Base-by-base conservation (phyloP, 441 rosid genomes). In the Syzygium syzygioides region DNA sequence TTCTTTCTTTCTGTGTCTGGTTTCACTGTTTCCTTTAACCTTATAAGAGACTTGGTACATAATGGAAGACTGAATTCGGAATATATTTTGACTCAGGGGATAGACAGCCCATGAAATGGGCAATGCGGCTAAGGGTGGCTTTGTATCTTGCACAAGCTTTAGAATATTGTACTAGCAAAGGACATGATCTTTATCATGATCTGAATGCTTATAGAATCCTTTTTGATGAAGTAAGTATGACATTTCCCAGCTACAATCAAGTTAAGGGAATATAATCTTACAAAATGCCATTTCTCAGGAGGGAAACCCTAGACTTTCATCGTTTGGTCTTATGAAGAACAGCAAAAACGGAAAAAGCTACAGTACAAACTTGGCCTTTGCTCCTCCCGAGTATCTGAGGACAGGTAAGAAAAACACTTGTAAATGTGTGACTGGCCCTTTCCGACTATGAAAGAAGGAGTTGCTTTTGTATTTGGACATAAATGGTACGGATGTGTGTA, bases 301-400 rank as follows among this genome's bases (percentile, higher is more conserved):
- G 85, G 95, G 91, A 32, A 94, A 94, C 92, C 94, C 97, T 50
- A 93, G 96, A 87, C 95, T 95, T 88, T 95, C 97, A 79, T 93
- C 94, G 56, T 94, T 95, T 88, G 96, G 97, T 52, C 92, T 95
- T 88, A 92, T 94, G 95, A 94, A 94, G 93, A 95, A 94, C 91
- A 94, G 97, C 87, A 90, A 93, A 87, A 94, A 90, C 87, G 97
- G 95, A 86, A 94, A 92, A 92, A 92, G 95, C 91, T 94, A 94
- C 87, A 94, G 94, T 87, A 94, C 95, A 34, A 93, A 95, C 89
- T 92, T 94, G 90, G 96, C 96, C 88, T 95, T 95, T 91, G 90
- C 95, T 88, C 96, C 97, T 88, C 97, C 97, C 2, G 96, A 95
- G 93, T 94, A 93, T 91, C 80, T 94, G 91, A 92, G 93, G 87